Base-by-base conservation (phyloP, 2,329 filamentous ascomycete genomes). In the Sarocladium strictum region DNA sequence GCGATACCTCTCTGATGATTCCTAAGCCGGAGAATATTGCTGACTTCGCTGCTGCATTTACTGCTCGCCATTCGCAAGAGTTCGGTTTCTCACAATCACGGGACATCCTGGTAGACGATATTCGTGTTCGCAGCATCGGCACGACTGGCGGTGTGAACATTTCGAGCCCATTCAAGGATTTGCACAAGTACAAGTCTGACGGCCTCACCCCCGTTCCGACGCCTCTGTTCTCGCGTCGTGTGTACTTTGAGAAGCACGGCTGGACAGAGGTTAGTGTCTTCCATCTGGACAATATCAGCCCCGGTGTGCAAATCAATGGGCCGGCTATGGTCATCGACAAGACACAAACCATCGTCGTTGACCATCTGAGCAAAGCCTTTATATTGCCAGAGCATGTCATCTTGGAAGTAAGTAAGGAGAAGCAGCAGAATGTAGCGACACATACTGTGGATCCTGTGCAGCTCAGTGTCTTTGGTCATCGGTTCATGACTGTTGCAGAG, bases 401-500 rank as follows among this genome's bases (percentile, higher is more conserved):
- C 54, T 84, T 85, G 40, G 87, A 86, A 64, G 79, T 73, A 12
- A 64, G 72, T 23, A 58, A 63, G 11, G 58, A 49, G 1, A 50
- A 58, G 17, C 41, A 53, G 2, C 53, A 54, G 51, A 56, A 61
- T 45, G 60, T 68, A 15, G 56, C 66, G 19, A 59, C 67, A 15
- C 64, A 69, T n/a, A 29, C 17, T 1, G 45, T 43, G 12, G 54
- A 55, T 27, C 54, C 54, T 9, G 53, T 90, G 59, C 78, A 87
- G 68, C 74, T 91, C 1, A 85, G 80, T 58, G 85, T 90, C 54
- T 90, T 91, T 61, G 85, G 83, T 0, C 86, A 90, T 65, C 78
- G 87, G 2, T 91, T 91, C 69, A 90, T 90, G 87, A 83, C 84
- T 2, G 88, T 90, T 59, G 87, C 87, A 1, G 87, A 91, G 66